Base-by-base conservation (phyloP, 164 flowering plant species). In the Euptelea pleiosperma region DNA sequence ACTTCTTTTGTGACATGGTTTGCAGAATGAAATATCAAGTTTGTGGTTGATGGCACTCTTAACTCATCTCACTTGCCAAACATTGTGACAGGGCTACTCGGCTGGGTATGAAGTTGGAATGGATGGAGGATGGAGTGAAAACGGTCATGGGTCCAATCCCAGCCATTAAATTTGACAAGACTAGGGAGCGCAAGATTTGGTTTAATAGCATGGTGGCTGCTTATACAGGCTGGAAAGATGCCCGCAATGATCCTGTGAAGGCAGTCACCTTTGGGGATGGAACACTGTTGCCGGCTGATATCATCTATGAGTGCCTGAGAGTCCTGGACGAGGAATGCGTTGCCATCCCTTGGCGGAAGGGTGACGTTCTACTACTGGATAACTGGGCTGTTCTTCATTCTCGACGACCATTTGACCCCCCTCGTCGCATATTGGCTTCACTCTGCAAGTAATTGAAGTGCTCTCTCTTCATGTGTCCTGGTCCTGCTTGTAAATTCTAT, bases 161-260 rank as follows among this genome's bases (percentile, higher is more conserved):
- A n/a, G 98, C 86, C 10, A 70, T 89, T 55, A 92, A 84, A 63
- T 57, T 58, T 31, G 95, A 87, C 52, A 49, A 79, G 37, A 66
- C 69, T 3, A 76, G 95, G 53, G 73, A 77, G n/a, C 85, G 81
- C 26, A 89, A 87, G 73, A 74, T 82, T n/a, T 92, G 98, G 98
- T 92, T 92, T 69, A 89, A 89, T 68, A 81, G 86, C 77, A 84
- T 92, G 90, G 96, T 83, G 29, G 91, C 89, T 50, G 88, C 91
- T 31, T 89, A 84, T 45, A 85, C 91, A 2, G 90, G 90, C 2
- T 89, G 92, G 92, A 66, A 85, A 72, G 96, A 86, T 68, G 68
- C 76, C 0, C 71, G 85, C 18, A 87, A 89, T 51, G 95, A 85
- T 68, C 92, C 96, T 5, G 76, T 57, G 6, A 82, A 84, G 67